phyloP scores from a whole-genome alignment of 805 yeast species.

The Cyberlindnera subsufficiens region DNA sequence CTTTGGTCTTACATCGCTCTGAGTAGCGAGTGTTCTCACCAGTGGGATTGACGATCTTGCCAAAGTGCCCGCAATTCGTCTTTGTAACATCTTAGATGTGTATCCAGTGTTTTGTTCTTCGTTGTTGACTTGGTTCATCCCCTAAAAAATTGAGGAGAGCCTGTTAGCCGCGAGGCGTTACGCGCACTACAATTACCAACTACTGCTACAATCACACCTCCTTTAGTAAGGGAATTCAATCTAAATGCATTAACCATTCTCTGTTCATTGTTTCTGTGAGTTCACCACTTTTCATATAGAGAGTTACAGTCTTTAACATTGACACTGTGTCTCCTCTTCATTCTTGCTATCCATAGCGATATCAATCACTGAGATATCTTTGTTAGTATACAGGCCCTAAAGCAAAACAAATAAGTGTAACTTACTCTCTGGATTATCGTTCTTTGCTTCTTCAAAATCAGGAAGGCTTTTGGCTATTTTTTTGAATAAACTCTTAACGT shows the following conservation, averaged over 20 bases:
- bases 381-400: conserved; percentile 9
- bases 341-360: conserved; percentile 17
- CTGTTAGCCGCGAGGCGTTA: no score
- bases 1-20: conserved; percentile 14
- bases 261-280: neutral
- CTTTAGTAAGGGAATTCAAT: no score
- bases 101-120: neutral
- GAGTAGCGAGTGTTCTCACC: conserved; percentile 14
- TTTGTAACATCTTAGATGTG: conserved; percentile 5
- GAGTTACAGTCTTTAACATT: conserved; percentile 12
- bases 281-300: no score
- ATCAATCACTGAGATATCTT: conserved; percentile 17
- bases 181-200: no score
- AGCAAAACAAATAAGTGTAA: conserved; percentile 2
- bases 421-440: conserved; percentile 21
- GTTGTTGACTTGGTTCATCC: neutral
- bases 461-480: conserved; percentile 89
- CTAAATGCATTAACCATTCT: neutral
- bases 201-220: no score
- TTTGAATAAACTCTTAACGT: conserved; percentile 84
- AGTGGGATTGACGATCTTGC: neutral
- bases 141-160: neutral
- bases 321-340: conserved; percentile 21
- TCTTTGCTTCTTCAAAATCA: conserved; percentile 49
- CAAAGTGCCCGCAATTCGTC: conserved; percentile 1